Percentiles rank a stretch among this genome's conserved stretches.
Conservation (phyloP, 768 basidiomycete genomes). For the Russula earlei region DNA sequence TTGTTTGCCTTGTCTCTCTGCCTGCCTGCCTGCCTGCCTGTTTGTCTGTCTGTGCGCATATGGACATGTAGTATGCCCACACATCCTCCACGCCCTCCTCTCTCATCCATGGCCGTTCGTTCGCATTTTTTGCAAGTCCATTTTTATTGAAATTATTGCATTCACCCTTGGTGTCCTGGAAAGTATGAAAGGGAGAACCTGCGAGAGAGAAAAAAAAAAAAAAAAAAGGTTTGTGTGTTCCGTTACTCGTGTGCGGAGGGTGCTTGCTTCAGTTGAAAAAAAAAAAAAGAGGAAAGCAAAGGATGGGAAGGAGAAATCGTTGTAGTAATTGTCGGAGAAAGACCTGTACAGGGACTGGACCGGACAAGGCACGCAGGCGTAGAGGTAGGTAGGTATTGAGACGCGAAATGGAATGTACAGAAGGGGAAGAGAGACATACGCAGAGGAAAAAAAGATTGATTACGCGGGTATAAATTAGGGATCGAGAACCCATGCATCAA, state of each 20-base stretch:
- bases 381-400: neutral
- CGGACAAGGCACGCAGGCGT: neutral
- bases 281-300: neutral
- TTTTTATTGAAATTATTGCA: too few relatives aligned
- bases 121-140: too few relatives aligned
- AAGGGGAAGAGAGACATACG: neutral
- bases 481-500: neutral
- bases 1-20: too few relatives aligned
- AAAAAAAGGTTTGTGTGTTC: too few relatives aligned
- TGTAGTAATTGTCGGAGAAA: neutral
- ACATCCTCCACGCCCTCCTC: too few relatives aligned
- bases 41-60: too few relatives aligned
- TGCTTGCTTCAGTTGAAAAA: neutral
- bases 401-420: neutral
- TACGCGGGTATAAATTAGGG: conserved; percentile 13
- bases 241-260: too few relatives aligned
- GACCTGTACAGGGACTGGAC: neutral
- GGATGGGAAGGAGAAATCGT: too few relatives aligned
- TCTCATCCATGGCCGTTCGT: too few relatives aligned
- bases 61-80: too few relatives aligned
- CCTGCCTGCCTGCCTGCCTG: too few relatives aligned
- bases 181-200: neutral
- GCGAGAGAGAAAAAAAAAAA: too few relatives aligned
- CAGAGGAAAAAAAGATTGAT: neutral
- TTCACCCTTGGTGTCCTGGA: neutral